Evolutionary conservation across 73 alveolate genomes (phyloP), one percentile per base, ranked within the genome.

Genomic region (Paramecium primaurelia): DNA sequence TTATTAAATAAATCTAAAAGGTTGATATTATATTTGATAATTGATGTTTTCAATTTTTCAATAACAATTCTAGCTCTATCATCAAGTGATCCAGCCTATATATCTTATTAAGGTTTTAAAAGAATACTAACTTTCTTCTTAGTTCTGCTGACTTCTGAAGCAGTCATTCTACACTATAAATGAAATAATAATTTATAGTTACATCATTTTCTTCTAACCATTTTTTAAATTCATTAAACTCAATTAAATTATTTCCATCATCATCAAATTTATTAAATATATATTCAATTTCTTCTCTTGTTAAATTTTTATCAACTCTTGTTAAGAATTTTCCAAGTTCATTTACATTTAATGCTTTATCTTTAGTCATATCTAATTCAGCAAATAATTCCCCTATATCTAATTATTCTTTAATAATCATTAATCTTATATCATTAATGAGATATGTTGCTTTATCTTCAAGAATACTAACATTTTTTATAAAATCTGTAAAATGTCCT

Each of bases 271-370:
- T 89, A n/a, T 89, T 89, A 47, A 89, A 89, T 11, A 89, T 89
- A 34, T 89, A 89, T 49, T 89, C 94, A 44, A 89, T 89, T 73
- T 89, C 94, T 71, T 89, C 94, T 71, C 94, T 89, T 38, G 86
- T 89, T 83, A 89, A 71, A 71, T 89, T 83, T 30, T 89, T 89
- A 71, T 89, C 94, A 40, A 89, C 88, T 42, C 92, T 89, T 71
- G 26, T 32, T 83, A 89, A 71, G 42, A 89, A 89, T 51, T 89
- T 89, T 11, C 89, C 86, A 8, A 89, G 77, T 45, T 89, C 92
- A 44, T 68, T 71, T 25, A 89, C 71, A 26, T 69, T 83, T 5
- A 89, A 83, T 4, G 86, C 88, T 73, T 77, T 71, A 49, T 89
- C 94, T 18, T 71, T 77, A 32, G 92, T 59, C 92, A 89, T 71